These are phyloP conservation scores for Lachancea waltii DNA, from an alignment of 805 yeast species.

Conservation along the genomic window DNA sequence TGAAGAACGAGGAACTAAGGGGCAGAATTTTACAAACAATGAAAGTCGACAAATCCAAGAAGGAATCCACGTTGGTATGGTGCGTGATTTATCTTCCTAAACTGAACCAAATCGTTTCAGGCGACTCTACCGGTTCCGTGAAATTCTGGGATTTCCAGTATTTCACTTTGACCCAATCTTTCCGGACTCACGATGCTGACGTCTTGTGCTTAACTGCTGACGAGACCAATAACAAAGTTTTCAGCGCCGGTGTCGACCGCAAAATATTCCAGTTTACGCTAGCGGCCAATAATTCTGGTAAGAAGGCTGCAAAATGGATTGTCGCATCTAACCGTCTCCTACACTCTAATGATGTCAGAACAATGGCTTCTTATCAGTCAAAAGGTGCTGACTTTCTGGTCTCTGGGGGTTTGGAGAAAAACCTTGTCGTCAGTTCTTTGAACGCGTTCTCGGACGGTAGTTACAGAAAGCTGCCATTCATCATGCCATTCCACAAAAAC, in stretches of 20 bases:
- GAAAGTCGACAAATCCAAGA: constrained; percentile 85
- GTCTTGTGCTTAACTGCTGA: constrained; percentile 67
- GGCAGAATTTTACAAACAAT: constrained; percentile 76
- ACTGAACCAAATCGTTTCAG: constrained; percentile 76
- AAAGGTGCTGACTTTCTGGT: constrained; percentile 61
- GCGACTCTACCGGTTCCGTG: constrained; percentile 92
- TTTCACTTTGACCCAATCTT: constrained; percentile 72
- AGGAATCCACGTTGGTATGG: constrained; percentile 91
- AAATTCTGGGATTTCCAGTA: constrained; percentile 87
- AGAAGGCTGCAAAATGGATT: constrained; percentile 54
- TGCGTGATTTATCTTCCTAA: constrained; percentile 57
- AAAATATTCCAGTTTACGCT: constrained; percentile 65
- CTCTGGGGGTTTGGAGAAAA: constrained; percentile 79
- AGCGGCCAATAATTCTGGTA: constrained; percentile 14
- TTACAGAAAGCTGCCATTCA: constrained; percentile 58
- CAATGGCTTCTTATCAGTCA: constrained; percentile 65
- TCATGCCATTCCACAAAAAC: constrained; percentile 51
- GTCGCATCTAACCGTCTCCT: constrained; percentile 67
- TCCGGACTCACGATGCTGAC: constrained; percentile 86
- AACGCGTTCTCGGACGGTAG: constrained; percentile 63
- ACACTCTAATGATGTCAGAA: constrained; percentile 80
- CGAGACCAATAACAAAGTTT: constrained; percentile 53
- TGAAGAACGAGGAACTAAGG: constrained; percentile 33
- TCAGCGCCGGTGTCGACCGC: constrained; percentile 90
- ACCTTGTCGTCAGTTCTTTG: constrained; percentile 55